phyloP scores from a whole-genome alignment of 2,329 filamentous ascomycete species.

The Elsinoe ampelina region DNA sequence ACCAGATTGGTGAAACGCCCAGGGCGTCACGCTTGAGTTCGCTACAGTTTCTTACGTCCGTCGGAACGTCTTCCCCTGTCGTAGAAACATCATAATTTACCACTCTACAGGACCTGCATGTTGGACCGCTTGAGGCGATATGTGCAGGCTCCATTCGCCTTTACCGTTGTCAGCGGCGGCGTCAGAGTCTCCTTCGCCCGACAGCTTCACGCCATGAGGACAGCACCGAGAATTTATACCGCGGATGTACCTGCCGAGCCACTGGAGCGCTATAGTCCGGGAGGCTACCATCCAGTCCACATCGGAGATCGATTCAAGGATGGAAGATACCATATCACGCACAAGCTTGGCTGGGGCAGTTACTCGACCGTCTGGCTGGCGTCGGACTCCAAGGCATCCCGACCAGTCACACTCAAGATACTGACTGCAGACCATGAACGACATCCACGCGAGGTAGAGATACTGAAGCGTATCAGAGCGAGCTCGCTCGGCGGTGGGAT shows the following conservation, averaged over 20 bases:
- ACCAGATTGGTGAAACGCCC: too few species aligned
- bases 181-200: too few species aligned
- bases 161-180: too few species aligned
- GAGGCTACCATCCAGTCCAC: conserved; percentile 22
- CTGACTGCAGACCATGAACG: conserved; percentile 16
- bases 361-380: conserved; percentile 32
- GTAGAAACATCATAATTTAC: too few species aligned
- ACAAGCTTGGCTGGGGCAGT: conserved; percentile 31
- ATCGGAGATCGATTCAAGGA: conserved; percentile 25
- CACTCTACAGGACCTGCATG: too few species aligned
- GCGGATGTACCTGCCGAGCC: background rate
- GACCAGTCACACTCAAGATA: conserved; percentile 14
- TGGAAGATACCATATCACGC: conserved; percentile 28
- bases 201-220: background rate
- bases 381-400: conserved; percentile 20
- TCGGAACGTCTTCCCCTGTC: too few species aligned
- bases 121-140: too few species aligned
- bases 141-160: too few species aligned
- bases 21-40: too few species aligned
- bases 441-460: conserved; percentile 12
- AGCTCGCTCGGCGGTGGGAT: background rate
- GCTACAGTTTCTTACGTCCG: too few species aligned
- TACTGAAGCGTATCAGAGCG: conserved; percentile 6
- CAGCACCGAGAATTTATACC: background rate
- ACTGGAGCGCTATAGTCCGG: background rate